Base-by-base conservation (phyloP, 208 protist species). In the Trypanosoma melophagium region DNA sequence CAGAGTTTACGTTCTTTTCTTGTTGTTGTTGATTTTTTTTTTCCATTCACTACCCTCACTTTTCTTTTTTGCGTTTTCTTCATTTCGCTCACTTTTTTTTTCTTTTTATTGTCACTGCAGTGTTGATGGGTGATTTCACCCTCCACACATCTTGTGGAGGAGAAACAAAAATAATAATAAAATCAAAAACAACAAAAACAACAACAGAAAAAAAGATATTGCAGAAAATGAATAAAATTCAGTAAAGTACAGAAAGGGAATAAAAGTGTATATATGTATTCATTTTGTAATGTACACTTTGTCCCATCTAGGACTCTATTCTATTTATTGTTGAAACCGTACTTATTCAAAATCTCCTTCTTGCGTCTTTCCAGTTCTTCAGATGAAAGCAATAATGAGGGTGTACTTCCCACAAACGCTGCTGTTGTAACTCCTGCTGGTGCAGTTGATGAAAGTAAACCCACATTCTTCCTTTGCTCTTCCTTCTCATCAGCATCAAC, bases 341-440 rank as follows among this genome's bases (percentile, higher is more conserved):
- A 80, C 60, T 92, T 87, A 47, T 93, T 66, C 64, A 99, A 77
- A 71, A 98, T 93, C 28, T 93, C 84, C 63, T 96, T 90, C 53
- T 99, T 83, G 57, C 94, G 84, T 63, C 96, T 84, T 76, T 99
- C 82, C 58, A 92, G 56, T 52, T 86, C 85, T 31, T 76, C 77
- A 12, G 79, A 59, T 3, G 85, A 91, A n/a, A 88, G 60, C 14
- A 86, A 59, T 21, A 60, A 61, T 4, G 75, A 69, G 12, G 60
- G 17, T 4, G 64, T 7, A 0, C 58, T 69, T 9, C 28, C 28
- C 28, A 35, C 28, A 35, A 35, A 35, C 28, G 28, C 28, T 24
- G 3, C 3, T 14, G 24, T 51, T 10, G 41, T 10, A 31, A 24
- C 24, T 24, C 7, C 13, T 49, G 19, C 1, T 13, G 44, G 0